Base-by-base conservation (phyloP, 495 filamentous ascomycete species). In the Rostrohypoxylon terebratum region DNA sequence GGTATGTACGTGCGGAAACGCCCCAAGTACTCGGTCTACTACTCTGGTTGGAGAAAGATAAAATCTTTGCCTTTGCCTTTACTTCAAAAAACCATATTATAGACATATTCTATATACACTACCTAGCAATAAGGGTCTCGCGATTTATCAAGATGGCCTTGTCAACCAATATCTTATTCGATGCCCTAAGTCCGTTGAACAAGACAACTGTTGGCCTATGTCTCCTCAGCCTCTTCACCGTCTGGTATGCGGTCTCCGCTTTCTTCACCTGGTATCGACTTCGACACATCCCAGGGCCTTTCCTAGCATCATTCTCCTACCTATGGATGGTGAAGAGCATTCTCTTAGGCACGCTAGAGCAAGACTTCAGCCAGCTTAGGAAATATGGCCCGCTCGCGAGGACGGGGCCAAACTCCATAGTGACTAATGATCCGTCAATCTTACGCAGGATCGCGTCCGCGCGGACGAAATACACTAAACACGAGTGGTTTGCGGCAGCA, bases 391-490 rank as follows among this genome's bases (percentile, higher is more conserved):
- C 5, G 1, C 23, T 81, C 10, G 71, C 66, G 33, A 63, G 80
- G 28, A 60, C 75, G 4, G 78, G 66, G 1, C 80, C 77, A 14
- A 74, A 77, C 47, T 63, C 69, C 36, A 55, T 81, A 20, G 42
- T 81, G 13, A 73, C 68, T 47, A 70, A 31, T 28, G 83, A 86
- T 40, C 75, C 68, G 8, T 45, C 60, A 0, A 34, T 66, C 10
- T 45, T 71, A 6, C 53, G 68, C 1, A 40, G 28, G 14, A 53
- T 71, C 18, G 25, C 57, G 36, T 28, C 34, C 3, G 68, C 62
- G 11, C 13, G 57, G 14, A 65, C 54, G 18, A 65, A 54, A 14
- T 71, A 65, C 34, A 28, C 36, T 11, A 71, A 71, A 28, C 4
- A 54, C 31, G 61, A 66, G 16, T 71, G 61, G 62, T 71, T 60